These are phyloP conservation scores for Scytalidium lignicola DNA, from an alignment of 2,329 filamentous ascomycete species.

Conservation along the genomic window DNA sequence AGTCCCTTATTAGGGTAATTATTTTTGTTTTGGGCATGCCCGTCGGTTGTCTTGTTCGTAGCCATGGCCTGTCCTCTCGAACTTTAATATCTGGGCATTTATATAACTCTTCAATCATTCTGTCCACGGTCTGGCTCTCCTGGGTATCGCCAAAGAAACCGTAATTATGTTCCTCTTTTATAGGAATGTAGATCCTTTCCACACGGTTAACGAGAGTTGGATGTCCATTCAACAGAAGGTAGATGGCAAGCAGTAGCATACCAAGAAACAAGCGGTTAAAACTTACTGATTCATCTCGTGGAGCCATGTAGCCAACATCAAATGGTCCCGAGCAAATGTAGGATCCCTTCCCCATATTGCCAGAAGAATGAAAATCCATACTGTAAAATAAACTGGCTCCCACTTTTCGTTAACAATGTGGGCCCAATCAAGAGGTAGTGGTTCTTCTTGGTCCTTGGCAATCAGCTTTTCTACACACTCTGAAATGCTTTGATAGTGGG, in stretches of 20 bases:
- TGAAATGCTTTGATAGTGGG: neutral
- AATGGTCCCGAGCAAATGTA: neutral
- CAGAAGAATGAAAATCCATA: neutral
- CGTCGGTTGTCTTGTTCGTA: neutral
- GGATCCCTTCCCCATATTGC: neutral
- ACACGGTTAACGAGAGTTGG: neutral
- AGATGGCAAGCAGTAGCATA: no score
- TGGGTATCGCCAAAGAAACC: neutral
- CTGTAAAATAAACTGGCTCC: neutral
- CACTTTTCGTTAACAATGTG: neutral
- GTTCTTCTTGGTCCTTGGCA: neutral
- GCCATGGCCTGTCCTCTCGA: no score
- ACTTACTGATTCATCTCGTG: neutral
- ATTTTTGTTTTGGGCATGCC: neutral
- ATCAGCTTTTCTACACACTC: neutral
- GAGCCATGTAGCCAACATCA: neutral
- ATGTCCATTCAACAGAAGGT: no score
- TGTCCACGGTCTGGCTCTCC: neutral
- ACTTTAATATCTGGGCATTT: no score
- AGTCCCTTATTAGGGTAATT: conserved; percentile 6
- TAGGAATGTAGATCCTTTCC: neutral
- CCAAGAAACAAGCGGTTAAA: no score
- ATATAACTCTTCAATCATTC: neutral
- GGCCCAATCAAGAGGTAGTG: conserved; percentile 1
- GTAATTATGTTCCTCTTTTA: neutral